phyloP scores from a whole-genome alignment of 345 rosid genomes.

The Boechera retrofracta region DNA sequence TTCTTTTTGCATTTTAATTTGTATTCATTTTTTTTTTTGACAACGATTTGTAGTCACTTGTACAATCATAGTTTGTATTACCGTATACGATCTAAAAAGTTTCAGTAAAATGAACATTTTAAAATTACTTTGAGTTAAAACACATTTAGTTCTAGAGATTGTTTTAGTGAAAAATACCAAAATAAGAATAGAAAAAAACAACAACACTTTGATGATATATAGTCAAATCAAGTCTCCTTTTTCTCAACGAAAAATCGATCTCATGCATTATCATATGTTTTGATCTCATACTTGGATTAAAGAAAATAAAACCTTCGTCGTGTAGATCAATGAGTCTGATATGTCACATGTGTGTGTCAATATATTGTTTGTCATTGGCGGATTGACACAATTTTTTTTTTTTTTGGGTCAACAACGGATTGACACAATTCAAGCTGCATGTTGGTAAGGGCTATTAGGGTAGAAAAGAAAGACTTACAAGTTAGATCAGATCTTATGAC shows the following conservation, averaged over 20 bases:
- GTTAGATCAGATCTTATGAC: conserved; percentile 3
- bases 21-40: too few relatives aligned
- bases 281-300: not conserved
- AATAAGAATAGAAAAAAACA: not conserved
- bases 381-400: conserved; percentile 5
- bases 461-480: not conserved
- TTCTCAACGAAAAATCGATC: not conserved
- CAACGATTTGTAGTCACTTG: too few relatives aligned
- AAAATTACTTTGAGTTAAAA: not conserved
- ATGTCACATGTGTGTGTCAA: not conserved
- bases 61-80: too few relatives aligned
- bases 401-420: too few relatives aligned
- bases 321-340: not conserved
- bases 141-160: not conserved
- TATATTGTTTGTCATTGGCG: conserved; percentile 4
- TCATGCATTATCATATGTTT: not conserved
- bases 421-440: conserved; percentile 22
- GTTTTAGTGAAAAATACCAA: not conserved
- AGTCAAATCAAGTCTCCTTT: not conserved
- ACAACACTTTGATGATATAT: not conserved
- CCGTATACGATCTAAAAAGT: not conserved
- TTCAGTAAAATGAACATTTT: not conserved
- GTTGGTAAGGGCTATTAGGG: not conserved
- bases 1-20: too few relatives aligned
- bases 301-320: not conserved